A percentile compares a stretch with the other conserved stretches of the same genome.
Conservation (phyloP, 768 basidiomycete species). For the Auriculariales sp. region DNA sequence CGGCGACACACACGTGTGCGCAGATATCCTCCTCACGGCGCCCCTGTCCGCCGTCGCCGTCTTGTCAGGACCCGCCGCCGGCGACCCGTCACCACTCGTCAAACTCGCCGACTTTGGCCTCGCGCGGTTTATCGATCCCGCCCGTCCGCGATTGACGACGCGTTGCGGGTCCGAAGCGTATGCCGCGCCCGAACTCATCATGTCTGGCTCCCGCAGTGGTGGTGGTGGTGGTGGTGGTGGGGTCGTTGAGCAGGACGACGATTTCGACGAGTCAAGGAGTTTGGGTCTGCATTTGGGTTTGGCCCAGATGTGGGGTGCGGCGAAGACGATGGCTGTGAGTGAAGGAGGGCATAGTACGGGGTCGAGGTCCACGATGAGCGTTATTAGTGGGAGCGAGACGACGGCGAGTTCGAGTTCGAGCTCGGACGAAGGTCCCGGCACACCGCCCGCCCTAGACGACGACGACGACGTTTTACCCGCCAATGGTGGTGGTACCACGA, state of each 20-base stretch:
- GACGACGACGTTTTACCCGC: too few species aligned
- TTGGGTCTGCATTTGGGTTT: too few species aligned
- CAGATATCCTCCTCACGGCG: conserved; percentile 65
- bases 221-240: not conserved
- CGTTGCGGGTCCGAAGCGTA: conserved; percentile 84
- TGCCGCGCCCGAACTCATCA: conserved; percentile 66
- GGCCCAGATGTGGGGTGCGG: too few species aligned
- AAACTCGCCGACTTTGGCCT: conserved; percentile 85
- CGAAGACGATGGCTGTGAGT: too few species aligned
- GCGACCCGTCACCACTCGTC: conserved; percentile 35
- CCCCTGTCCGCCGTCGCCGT: conserved; percentile 18
- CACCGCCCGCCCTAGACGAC: not conserved
- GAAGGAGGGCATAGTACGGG: too few species aligned
- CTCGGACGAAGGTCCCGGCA: not conserved
- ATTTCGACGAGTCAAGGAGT: not conserved
- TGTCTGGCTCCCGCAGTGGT: conserved; percentile 12
- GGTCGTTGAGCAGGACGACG: conserved; percentile 10
- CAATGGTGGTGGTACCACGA: too few species aligned
- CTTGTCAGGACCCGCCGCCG: conserved; percentile 14
- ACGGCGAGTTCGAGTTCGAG: not conserved
- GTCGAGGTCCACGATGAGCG: too few species aligned
- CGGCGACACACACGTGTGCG: not conserved
- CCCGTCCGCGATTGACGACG: conserved; percentile 48
- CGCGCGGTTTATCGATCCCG: conserved; percentile 65
- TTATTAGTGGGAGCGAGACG: not conserved